Conservation (phyloP, 495 filamentous ascomycete species). For the Xylaria longipes region DNA sequence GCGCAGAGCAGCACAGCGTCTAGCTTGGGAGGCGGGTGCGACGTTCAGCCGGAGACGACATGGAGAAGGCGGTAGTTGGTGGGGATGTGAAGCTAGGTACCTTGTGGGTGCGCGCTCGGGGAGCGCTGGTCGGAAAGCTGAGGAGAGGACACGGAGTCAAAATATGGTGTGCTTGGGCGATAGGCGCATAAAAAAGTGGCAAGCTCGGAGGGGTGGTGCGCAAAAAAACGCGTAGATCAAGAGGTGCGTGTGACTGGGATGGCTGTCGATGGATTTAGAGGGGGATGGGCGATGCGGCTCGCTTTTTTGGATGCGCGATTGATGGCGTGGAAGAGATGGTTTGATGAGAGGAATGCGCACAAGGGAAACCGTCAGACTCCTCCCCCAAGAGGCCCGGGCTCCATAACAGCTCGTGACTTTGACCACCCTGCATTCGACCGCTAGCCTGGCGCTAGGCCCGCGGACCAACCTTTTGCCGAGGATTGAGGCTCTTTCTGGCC, state of each 20-base stretch:
- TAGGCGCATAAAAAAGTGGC: constrained; percentile 31
- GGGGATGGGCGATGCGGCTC: constrained; percentile 55
- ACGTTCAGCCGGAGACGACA: constrained; percentile 36
- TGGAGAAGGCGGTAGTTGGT: constrained; percentile 33
- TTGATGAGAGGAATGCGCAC: constrained; percentile 62
- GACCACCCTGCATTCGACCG: constrained; percentile 20
- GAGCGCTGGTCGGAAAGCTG: constrained; percentile 23
- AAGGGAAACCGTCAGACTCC: constrained; percentile 36
- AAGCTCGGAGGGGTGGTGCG: constrained; percentile 35
- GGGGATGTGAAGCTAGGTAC: constrained; percentile 34
- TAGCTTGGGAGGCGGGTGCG: constrained; percentile 32
- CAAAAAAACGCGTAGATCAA: constrained; percentile 50
- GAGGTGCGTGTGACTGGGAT: constrained; percentile 53
- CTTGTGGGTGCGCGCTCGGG: constrained; percentile 38
- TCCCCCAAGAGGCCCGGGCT: constrained; percentile 26
- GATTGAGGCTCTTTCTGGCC: neutral
- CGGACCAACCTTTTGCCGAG: constrained; percentile 27
- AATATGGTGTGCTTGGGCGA: constrained; percentile 21
- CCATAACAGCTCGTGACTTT: constrained; percentile 28
- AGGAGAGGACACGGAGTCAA: constrained; percentile 25
- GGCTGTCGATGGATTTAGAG: constrained; percentile 57
- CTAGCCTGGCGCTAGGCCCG: constrained; percentile 18
- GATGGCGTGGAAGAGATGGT: constrained; percentile 51
- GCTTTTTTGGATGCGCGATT: constrained; percentile 61
- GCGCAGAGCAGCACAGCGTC: constrained; percentile 34